phyloP scores from a whole-genome alignment of 805 yeast genomes.

The Saccharomycopsis synnaedendra region DNA sequence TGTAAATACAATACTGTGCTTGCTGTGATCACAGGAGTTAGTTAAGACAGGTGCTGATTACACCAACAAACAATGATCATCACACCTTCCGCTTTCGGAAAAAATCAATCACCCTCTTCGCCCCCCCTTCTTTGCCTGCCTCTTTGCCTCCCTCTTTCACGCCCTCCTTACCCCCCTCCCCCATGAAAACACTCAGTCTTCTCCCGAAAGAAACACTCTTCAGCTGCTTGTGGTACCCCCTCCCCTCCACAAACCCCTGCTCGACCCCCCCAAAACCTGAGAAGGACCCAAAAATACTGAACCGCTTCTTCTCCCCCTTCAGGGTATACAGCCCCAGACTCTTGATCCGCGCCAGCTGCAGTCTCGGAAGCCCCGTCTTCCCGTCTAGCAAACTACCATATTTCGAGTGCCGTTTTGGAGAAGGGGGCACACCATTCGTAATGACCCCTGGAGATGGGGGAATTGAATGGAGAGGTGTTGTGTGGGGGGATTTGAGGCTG shows the following conservation, averaged over 20 bases:
- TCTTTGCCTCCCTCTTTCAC: no score
- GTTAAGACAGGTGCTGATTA: no score
- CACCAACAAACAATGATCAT: no score
- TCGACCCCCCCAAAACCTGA: constrained; percentile 11
- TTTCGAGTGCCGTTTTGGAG: constrained; percentile 7
- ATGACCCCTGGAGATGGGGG: constrained; percentile 6
- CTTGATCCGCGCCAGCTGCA: constrained; percentile 5
- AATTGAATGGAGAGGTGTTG: no score
- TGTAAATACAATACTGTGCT: no score
- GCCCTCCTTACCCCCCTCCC: background rate
- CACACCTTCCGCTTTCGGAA: no score
- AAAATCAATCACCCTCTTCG: no score
- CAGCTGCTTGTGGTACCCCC: constrained; percentile 6
- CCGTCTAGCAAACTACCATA: constrained; percentile 5
- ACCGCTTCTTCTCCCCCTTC: constrained; percentile 24
- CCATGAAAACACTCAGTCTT: constrained; percentile 4
- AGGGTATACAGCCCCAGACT: constrained; percentile 7
- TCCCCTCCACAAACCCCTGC: background rate
- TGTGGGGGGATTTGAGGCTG: no score
- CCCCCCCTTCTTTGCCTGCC: no score
- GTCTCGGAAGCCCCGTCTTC: constrained; percentile 7
- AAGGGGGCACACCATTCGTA: constrained; percentile 15
- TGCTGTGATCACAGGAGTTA: no score
- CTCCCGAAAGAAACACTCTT: constrained; percentile 11
- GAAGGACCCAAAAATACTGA: constrained; percentile 30